Percentiles rank a stretch among this genome's conserved stretches.
Evolutionary conservation across 148 eudicot genomes (phyloP).

Genomic region (Drosera capensis): DNA sequence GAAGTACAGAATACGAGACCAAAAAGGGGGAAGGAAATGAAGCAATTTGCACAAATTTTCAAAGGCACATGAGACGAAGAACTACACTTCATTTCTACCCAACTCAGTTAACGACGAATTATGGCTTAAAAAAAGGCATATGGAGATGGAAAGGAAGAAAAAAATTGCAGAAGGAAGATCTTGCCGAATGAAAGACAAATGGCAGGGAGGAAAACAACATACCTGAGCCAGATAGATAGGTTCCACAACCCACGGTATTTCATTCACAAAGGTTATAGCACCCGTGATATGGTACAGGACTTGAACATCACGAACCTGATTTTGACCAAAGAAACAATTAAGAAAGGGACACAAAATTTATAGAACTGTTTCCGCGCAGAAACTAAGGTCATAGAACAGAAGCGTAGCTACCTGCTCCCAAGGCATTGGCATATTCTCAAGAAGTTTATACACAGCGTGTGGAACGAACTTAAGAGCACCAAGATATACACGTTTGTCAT

Average conservation of each 20-base stretch:
- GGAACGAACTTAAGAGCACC: slow-evolving; percentile 98
- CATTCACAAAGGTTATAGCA: slow-evolving; percentile 96
- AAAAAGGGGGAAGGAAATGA: too few relatives aligned
- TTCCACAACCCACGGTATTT: slow-evolving; percentile 98
- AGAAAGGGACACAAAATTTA: too few relatives aligned
- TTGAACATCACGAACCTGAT: slow-evolving; percentile 91
- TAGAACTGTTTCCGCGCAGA: not conserved
- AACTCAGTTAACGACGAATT: too few relatives aligned
- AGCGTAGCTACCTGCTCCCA: slow-evolving; percentile 77
- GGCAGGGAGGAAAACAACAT: not conserved
- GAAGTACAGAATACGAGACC: too few relatives aligned
- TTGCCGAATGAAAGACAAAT: not conserved
- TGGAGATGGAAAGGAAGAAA: not conserved
- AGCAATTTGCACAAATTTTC: too few relatives aligned
- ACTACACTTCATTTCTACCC: too few relatives aligned
- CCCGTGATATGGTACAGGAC: slow-evolving; percentile 93
- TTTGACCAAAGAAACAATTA: not conserved
- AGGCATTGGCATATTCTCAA: slow-evolving; percentile 99
- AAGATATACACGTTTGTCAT: slow-evolving; percentile 94
- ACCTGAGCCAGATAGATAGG: slow-evolving; percentile 96
- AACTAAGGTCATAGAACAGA: not conserved
- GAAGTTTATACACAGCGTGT: slow-evolving; percentile 94
- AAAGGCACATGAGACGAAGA: too few relatives aligned
- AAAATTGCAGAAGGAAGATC: not conserved
- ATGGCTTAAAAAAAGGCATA: not conserved